These are phyloP conservation scores for Zymoseptoria crescenta DNA, from an alignment of 2,329 filamentous ascomycete species.

Conservation along the genomic window DNA sequence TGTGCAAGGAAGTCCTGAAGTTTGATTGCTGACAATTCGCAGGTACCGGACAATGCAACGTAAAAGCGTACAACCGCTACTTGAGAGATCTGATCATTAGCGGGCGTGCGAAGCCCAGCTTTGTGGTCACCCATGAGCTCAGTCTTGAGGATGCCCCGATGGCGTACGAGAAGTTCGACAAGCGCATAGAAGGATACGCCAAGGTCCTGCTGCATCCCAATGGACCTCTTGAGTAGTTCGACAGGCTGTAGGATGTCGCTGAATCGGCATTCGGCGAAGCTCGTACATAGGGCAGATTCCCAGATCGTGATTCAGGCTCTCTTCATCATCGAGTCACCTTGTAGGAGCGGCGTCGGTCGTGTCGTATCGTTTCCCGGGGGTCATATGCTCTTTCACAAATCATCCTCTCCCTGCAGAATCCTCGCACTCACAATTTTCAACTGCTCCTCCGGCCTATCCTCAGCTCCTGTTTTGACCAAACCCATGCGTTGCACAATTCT, in stretches of 20 bases:
- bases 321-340: not conserved
- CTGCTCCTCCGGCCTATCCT: conserved; percentile 74
- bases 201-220: conserved; percentile 63
- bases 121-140: conserved; percentile 59
- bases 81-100: conserved; percentile 58
- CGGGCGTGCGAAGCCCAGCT: conserved; percentile 57
- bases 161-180: conserved; percentile 57
- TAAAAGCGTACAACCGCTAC: conserved; percentile 61
- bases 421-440: conserved; percentile 70
- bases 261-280: not conserved
- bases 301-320: not conserved
- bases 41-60: conserved; percentile 56
- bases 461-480: conserved; percentile 69
- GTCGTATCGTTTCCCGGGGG: not conserved
- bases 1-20: conserved; percentile 43
- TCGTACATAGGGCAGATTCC: not conserved
- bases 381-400: conserved; percentile 37
- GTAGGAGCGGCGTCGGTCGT: not conserved
- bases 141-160: conserved; percentile 51
- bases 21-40: not conserved
- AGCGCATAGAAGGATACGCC: conserved; percentile 57
- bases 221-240: conserved; percentile 31
- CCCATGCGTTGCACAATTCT: conserved; percentile 81
- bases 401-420: conserved; percentile 58
- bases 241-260: not conserved